A percentile compares a stretch with the other conserved stretches of the same genome.
These are phyloP conservation scores for Colletotrichum paranaense DNA, from an alignment of 2,329 filamentous ascomycete genomes.

Conservation along the genomic window DNA sequence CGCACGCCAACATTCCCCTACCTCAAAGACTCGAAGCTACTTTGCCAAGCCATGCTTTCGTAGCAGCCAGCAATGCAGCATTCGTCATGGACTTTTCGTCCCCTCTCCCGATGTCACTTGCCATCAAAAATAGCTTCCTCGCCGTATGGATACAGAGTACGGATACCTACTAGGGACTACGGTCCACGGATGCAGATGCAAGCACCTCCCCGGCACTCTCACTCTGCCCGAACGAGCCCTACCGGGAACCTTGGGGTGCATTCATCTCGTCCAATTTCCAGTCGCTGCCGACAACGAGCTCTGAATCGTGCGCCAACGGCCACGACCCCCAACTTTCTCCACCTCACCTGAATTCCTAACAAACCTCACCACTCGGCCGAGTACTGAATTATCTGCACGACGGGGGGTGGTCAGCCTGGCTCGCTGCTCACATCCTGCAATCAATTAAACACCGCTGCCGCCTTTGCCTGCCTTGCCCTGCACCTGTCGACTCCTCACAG, in stretches of 20 bases:
- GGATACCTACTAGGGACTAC: not conserved
- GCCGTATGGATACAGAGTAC: not conserved
- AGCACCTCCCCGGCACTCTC: slow-evolving; percentile 10
- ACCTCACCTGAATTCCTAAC: slow-evolving; percentile 37
- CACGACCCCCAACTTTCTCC: slow-evolving; percentile 26
- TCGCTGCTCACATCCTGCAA: slow-evolving; percentile 27
- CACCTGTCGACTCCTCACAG: not conserved
- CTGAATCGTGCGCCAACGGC: slow-evolving; percentile 31
- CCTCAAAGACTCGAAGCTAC: not conserved
- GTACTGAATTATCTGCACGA: slow-evolving; percentile 34
- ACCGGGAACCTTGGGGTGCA: not conserved
- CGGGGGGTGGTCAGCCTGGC: slow-evolving; percentile 17
- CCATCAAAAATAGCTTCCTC: slow-evolving; percentile 3
- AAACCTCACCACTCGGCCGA: slow-evolving; percentile 34
- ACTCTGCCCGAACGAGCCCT: not conserved
- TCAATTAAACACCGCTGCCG: slow-evolving; percentile 21
- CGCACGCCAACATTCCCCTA: not conserved
- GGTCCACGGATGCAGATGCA: not conserved
- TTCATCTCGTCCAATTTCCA: slow-evolving; percentile 24
- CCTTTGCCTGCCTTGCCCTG: not conserved
- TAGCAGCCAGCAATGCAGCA: not conserved
- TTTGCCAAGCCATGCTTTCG: not conserved
- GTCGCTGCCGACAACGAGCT: not conserved
- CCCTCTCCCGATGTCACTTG: slow-evolving; percentile 14
- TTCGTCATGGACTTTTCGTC: slow-evolving; percentile 9